These are phyloP conservation scores for Echinosophora koreensis DNA, from an alignment of 306 rosid species.

Conservation along the genomic window DNA sequence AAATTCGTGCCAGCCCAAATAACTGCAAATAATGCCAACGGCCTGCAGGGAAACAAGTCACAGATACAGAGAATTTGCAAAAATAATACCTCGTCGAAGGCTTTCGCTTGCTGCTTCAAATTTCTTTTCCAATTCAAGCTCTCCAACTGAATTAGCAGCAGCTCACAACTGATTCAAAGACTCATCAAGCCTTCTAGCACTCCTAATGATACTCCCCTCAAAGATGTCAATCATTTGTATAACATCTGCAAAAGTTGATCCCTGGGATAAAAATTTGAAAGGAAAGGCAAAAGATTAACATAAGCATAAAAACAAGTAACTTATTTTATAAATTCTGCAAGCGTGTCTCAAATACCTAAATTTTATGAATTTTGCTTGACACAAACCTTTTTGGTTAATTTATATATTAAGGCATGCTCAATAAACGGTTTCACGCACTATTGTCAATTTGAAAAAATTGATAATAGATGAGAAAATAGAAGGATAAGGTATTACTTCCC, in stretches of 20 bases:
- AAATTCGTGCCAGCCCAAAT: slow-evolving; percentile 32
- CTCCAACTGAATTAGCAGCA: slow-evolving; percentile 95
- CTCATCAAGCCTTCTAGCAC: slow-evolving; percentile 98
- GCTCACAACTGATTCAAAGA: slow-evolving; percentile 89
- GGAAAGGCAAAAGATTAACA: slow-evolving; percentile 28
- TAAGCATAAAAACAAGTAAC: slow-evolving; percentile 22
- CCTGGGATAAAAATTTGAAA: slow-evolving; percentile 60
- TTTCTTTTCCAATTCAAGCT: slow-evolving; percentile 78
- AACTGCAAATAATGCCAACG: slow-evolving; percentile 9
- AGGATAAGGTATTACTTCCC: too few relatives aligned
- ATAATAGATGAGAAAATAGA: not conserved
- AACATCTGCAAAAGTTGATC: slow-evolving; percentile 84
- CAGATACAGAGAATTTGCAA: slow-evolving; percentile 92
- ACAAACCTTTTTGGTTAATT: not conserved
- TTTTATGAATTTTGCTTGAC: not conserved
- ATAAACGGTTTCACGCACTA: not conserved
- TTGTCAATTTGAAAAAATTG: not conserved
- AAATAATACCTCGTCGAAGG: slow-evolving; percentile 96
- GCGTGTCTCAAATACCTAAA: not conserved
- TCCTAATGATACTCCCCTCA: slow-evolving; percentile 95
- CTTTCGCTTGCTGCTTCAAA: slow-evolving; percentile 90
- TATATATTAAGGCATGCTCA: not conserved
- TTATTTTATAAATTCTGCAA: not conserved
- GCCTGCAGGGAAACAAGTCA: slow-evolving; percentile 57
- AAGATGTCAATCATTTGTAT: slow-evolving; percentile 97